Evolutionary conservation across 164 flowering plant species (phyloP), one percentile per base, ranked within the genome.

Genomic region (Tetrastigma voinierianum): DNA sequence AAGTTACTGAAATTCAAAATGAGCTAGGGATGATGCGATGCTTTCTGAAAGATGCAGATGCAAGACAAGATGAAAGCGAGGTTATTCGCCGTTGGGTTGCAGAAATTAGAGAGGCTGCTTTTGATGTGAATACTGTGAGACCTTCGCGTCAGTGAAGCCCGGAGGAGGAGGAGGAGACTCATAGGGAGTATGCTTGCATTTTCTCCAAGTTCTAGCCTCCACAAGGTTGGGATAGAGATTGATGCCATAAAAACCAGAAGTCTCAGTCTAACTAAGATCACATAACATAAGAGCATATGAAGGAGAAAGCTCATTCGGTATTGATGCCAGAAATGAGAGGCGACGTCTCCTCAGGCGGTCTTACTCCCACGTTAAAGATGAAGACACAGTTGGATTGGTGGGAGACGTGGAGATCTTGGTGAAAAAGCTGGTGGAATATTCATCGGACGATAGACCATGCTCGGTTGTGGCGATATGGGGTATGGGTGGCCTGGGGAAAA

Each of bases 121-220:
- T 74, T 49, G 78, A 81, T 45, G 78, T 1, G 82, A 81, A 76
- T 46, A 43, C 72, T 12, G 67, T 9, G 82, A 71, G 8, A 45
- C 20, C 9, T 74, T 53, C 54, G 49, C 65, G 44, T 59, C 54
- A 55, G 64, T 47, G 56, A 56, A 1, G 72, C 18, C 0, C 40
- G 25, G 18, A 19, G 64, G 24, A 43, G 23, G 10, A 13, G 19
- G 47, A 18, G 19, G 0, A 20, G 11, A 1, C n/a, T 17, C 17
- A 56, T 9, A 67, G 20, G 21, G 61, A 63, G 45, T 61, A 10
- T 18, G 40, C 64, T 43, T n/a, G 25, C 32, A 16, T 70, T 45
- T 15, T 61, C 25, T 46, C 10, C 4, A 32, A 66, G 8, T 2
- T 24, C 16, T 0, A 3, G 21, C 56, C 59, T 67, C 10, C 66